Base-by-base conservation (phyloP, 352 stramenopile genomes). In the Globisporangium abappressorium region DNA sequence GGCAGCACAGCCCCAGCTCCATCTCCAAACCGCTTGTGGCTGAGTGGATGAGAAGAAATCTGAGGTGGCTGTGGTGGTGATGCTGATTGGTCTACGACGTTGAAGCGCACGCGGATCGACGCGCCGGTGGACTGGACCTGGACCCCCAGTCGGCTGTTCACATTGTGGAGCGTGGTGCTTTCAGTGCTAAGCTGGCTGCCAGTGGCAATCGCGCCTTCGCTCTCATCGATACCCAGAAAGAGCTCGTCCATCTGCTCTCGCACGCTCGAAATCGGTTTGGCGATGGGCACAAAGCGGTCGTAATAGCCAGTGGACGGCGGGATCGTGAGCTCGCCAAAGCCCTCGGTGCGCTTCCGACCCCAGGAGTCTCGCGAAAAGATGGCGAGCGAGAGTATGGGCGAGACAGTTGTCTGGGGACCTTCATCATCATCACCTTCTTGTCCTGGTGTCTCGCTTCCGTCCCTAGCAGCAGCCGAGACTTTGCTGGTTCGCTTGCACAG, bases 241-340 rank as follows among this genome's bases (percentile, higher is more conserved):
- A 89, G 77, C 38, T 90, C 83, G 63, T 91, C 82, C 43, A 91
- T 73, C 33, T 84, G 73, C 24, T 85, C 75, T 8, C 74, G 38
- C 0, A 87, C 69, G 0, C 66, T 70, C 11, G 66, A 8, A 28
- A 90, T 62, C 0, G 73, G 65, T 38, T 74, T 82, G 64, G 65
- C 74, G 26, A 93, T 65, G 6, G 71, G 59, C 9, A 87, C 64
- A 5, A 81, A 46, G 20, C 73, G 60, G 18, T 90, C 82, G 20
- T 71, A 67, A 53, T 80, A 79, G 0, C 75, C 77, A 2, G 68
- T 38, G 1, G 62, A 66, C 0, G 51, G 6, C 7, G 71, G 73
- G 1, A 91, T 22, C 2, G 62, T 57, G 33, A 90, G 61, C 47
- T 89, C 78, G 0, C 73, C 73, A 24, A 73, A 57, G 4, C 81